phyloP scores from a whole-genome alignment of 805 yeast genomes.

The Kluyveromyces lactis region DNA sequence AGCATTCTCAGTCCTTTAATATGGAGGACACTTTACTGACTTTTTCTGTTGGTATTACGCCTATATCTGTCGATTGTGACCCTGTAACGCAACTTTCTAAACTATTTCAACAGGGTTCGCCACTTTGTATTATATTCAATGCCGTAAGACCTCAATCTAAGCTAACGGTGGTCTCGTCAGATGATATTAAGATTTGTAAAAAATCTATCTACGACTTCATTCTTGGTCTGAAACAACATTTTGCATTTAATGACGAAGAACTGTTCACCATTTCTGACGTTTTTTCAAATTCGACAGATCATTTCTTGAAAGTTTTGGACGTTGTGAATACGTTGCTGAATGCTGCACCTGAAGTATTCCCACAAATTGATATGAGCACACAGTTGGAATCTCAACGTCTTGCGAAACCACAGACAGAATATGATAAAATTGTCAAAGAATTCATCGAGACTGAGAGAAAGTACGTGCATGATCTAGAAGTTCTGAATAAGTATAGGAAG shows the following conservation, averaged over 20 bases:
- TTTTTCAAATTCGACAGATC: constrained; percentile 73
- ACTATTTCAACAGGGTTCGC: constrained; percentile 85
- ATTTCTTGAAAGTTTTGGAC: constrained; percentile 61
- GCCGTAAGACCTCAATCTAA: constrained; percentile 51
- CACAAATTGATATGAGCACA: constrained; percentile 24
- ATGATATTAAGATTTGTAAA: constrained; percentile 78
- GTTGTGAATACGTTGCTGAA: constrained; percentile 63
- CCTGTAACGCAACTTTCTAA: constrained; percentile 90
- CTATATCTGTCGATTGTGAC: constrained; percentile 68
- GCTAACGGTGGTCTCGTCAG: constrained; percentile 59
- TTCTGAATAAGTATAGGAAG: constrained; percentile 54
- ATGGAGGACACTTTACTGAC: constrained; percentile 37
- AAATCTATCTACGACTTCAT: constrained; percentile 85
- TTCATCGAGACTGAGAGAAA: constrained; percentile 84
- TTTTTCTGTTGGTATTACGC: constrained; percentile 69
- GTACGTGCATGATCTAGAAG: constrained; percentile 85
- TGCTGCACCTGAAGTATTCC: constrained; percentile 38
- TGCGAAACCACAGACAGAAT: constrained; percentile 20
- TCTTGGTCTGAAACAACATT: constrained; percentile 70
- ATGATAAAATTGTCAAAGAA: constrained; percentile 66
- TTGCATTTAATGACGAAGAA: constrained; percentile 69
- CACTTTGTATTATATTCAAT: constrained; percentile 80
- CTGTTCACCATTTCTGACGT: constrained; percentile 87
- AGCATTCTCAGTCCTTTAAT: constrained; percentile 8
- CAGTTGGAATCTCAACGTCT: constrained; percentile 14